phyloP scores from a whole-genome alignment of 2,329 filamentous ascomycete genomes.

The Hymenoscyphus scutula region DNA sequence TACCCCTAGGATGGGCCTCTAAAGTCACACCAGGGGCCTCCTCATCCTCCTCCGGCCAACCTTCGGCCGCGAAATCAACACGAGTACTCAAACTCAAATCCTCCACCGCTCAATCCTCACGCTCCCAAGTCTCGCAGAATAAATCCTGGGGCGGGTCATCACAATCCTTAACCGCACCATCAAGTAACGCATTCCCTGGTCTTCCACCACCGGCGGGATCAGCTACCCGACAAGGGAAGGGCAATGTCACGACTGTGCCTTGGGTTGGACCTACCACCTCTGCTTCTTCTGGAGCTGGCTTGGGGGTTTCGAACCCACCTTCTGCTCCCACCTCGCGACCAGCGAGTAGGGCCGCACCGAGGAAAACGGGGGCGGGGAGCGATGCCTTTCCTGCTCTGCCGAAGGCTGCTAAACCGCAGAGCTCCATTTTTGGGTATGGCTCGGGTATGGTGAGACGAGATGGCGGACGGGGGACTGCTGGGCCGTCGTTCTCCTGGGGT shows the following conservation, averaged over 20 bases:
- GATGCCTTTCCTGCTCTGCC: constrained; percentile 84
- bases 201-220: constrained; percentile 36
- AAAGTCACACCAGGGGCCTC: constrained; percentile 24
- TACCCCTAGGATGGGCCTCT: constrained; percentile 34
- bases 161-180: constrained; percentile 28
- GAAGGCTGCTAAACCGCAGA: constrained; percentile 66
- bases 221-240: constrained; percentile 16
- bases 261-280: constrained; percentile 36
- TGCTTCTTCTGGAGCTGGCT: constrained; percentile 18
- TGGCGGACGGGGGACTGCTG: constrained; percentile 38
- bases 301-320: constrained; percentile 37
- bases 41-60: constrained; percentile 22
- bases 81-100: constrained; percentile 66
- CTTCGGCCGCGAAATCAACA: constrained; percentile 45
- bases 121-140: constrained; percentile 54
- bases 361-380: constrained; percentile 20
- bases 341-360: constrained; percentile 17
- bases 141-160: constrained; percentile 55
- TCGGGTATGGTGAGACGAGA: constrained; percentile 54
- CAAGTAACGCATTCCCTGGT: constrained; percentile 45
- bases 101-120: constrained; percentile 65
- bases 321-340: constrained; percentile 32
- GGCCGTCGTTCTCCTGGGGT: constrained; percentile 26
- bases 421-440: constrained; percentile 62
- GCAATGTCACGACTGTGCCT: constrained; percentile 34